These are phyloP conservation scores for Claviceps humidiphila DNA, from an alignment of 2,329 filamentous ascomycete genomes.

Conservation along the genomic window DNA sequence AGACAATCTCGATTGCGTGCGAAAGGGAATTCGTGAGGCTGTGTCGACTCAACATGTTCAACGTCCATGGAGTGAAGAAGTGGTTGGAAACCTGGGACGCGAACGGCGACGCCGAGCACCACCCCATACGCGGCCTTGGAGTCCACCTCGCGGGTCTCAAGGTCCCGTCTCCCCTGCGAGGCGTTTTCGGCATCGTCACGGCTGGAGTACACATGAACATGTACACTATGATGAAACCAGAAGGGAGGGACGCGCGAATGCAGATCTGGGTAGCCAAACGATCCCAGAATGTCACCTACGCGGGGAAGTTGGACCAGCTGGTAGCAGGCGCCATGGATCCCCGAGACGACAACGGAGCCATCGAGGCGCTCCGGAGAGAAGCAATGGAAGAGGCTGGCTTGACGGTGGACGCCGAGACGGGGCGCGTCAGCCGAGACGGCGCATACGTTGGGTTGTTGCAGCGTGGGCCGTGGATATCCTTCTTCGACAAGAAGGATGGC, in stretches of 20 bases:
- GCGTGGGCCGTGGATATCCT: conserved; percentile 16
- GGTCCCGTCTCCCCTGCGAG: conserved; percentile 20
- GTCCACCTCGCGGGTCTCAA: conserved; percentile 11
- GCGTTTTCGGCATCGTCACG: conserved; percentile 23
- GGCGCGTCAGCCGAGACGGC: conserved; percentile 8
- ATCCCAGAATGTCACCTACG: conserved; percentile 17
- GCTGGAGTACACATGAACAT: conserved; percentile 25
- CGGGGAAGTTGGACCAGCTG: conserved; percentile 23
- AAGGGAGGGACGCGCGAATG: conserved; percentile 10
- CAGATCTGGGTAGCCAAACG: conserved; percentile 23
- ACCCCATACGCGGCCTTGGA: conserved; percentile 16
- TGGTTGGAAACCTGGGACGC: conserved; percentile 12
- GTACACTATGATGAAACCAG: conserved; percentile 15
- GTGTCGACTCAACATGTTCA: conserved; percentile 14
- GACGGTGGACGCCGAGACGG: conserved; percentile 12
- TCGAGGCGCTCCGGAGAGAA: conserved; percentile 18
- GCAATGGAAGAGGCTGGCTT: conserved; percentile 22
- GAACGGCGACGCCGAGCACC: conserved; percentile 10
- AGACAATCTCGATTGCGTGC: conserved; percentile 1
- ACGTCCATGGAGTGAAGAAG: conserved; percentile 13
- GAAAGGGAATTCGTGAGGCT: conserved; percentile 8
- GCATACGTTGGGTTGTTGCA: conserved; percentile 12
- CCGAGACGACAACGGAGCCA: conserved; percentile 14
- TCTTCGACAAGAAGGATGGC: conserved; percentile 21
- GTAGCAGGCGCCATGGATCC: conserved; percentile 23